phyloP scores from a whole-genome alignment of 495 filamentous ascomycete species.

The Staphylotrichum tortipilum region DNA sequence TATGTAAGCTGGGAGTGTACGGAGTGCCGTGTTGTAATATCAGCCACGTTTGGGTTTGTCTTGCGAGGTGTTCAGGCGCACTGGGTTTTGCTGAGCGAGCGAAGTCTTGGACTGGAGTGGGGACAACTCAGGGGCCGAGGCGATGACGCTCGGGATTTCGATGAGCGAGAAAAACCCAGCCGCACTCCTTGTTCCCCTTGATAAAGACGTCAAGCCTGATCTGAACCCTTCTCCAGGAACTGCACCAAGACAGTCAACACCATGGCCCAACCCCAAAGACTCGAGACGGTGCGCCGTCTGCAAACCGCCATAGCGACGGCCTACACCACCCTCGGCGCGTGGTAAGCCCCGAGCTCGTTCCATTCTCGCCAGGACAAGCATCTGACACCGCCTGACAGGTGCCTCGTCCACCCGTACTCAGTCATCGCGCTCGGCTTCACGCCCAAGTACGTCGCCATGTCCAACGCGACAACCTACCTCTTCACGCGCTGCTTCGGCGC shows the following conservation, averaged over 20 bases:
- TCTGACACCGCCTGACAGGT: conserved; percentile 5
- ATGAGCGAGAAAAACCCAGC: too few species aligned
- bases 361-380: background rate
- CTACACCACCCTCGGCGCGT: conserved; percentile 17
- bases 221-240: background rate
- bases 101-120: too few species aligned
- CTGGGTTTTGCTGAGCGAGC: too few species aligned
- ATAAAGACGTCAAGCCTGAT: too few species aligned
- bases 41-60: too few species aligned
- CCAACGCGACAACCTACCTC: conserved; percentile 16
- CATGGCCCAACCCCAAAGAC: conserved; percentile 16
- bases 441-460: conserved; percentile 12
- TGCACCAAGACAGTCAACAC: background rate
- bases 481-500: conserved; percentile 23
- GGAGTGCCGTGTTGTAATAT: too few species aligned
- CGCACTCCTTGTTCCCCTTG: too few species aligned
- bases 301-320: conserved; percentile 16
- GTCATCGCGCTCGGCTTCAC: conserved; percentile 18
- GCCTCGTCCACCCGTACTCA: conserved; percentile 19
- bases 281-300: conserved; percentile 18
- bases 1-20: too few species aligned
- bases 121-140: too few species aligned
- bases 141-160: too few species aligned
- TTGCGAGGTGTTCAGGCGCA: too few species aligned
- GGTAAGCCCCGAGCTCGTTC: conserved; percentile 1